Evolutionary conservation across 768 basidiomycete genomes (phyloP).

Genomic region (Suillus subluteus): DNA sequence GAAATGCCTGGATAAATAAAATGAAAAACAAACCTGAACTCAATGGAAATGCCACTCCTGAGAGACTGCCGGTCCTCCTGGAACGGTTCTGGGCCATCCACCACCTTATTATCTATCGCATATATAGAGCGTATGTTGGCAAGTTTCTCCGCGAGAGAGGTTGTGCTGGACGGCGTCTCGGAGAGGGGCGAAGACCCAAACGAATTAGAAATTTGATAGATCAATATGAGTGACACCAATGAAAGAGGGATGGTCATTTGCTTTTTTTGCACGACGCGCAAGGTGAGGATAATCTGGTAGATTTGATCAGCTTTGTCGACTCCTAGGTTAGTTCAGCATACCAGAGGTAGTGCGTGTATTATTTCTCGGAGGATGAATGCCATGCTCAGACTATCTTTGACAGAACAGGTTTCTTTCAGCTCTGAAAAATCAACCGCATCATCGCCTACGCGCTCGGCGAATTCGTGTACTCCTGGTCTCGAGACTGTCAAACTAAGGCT

Average conservation of each 20-base stretch:
- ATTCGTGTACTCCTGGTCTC: conserved; percentile 34
- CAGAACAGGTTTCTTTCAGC: conserved; percentile 34
- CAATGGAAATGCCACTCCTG: conserved; percentile 53
- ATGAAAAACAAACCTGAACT: conserved; percentile 48
- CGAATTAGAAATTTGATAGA: background rate
- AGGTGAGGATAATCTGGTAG: background rate
- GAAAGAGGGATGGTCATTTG: background rate
- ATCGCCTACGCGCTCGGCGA: conserved; percentile 37
- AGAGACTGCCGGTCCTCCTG: conserved; percentile 51
- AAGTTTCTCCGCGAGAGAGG: background rate
- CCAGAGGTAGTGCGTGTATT: conserved; percentile 54
- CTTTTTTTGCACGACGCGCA: background rate
- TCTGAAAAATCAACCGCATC: conserved; percentile 41
- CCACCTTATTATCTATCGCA: conserved; percentile 54
- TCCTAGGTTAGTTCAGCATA: background rate
- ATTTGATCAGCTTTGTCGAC: background rate
- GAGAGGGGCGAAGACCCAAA: background rate
- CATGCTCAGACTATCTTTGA: conserved; percentile 30
- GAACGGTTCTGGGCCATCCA: conserved; percentile 53
- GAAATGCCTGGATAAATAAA: background rate
- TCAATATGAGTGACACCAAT: background rate
- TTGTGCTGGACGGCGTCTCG: rapidly evolving
- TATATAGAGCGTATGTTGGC: conserved; percentile 61
- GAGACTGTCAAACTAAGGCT: background rate
- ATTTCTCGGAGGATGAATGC: conserved; percentile 52